These are phyloP conservation scores for Persicaria maculosa DNA, from an alignment of 148 eudicot species.

Conservation along the genomic window DNA sequence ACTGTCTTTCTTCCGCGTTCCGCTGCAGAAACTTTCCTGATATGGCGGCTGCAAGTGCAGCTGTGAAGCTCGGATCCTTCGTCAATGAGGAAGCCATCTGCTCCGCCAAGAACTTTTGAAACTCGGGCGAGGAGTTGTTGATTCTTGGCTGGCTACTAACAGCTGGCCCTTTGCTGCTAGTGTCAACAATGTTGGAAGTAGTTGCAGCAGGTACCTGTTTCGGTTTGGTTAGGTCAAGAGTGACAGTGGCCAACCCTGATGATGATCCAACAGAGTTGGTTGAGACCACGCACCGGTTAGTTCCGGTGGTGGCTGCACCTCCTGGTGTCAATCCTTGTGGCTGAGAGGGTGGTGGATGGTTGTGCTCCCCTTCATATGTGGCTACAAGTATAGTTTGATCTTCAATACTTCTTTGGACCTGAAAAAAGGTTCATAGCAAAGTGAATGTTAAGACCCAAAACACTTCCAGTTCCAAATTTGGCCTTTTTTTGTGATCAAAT, in stretches of 20 bases:
- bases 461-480: background rate
- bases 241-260: conserved; percentile 8
- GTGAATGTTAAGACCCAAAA: background rate
- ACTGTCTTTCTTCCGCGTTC: background rate
- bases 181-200: conserved; percentile 7
- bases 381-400: conserved; percentile 67
- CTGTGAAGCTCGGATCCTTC: conserved; percentile 58
- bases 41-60: conserved; percentile 65
- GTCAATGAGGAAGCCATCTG: conserved; percentile 80
- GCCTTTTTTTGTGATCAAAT: too few relatives aligned
- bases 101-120: conserved; percentile 54
- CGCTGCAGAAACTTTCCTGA: conserved; percentile 27
- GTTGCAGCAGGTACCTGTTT: conserved; percentile 8
- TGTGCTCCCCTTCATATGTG: conserved; percentile 85
- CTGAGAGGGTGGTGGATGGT: conserved; percentile 37
- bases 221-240: conserved; percentile 29
- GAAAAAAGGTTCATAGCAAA: background rate
- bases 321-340: conserved; percentile 17
- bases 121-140: conserved; percentile 21
- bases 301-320: background rate
- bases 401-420: conserved; percentile 81
- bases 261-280: conserved; percentile 19
- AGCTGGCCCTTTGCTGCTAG: background rate
- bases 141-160: conserved; percentile 15
- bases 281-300: conserved; percentile 15